phyloP scores from a whole-genome alignment of 208 protist species.

The Leishmania amazonensis region DNA sequence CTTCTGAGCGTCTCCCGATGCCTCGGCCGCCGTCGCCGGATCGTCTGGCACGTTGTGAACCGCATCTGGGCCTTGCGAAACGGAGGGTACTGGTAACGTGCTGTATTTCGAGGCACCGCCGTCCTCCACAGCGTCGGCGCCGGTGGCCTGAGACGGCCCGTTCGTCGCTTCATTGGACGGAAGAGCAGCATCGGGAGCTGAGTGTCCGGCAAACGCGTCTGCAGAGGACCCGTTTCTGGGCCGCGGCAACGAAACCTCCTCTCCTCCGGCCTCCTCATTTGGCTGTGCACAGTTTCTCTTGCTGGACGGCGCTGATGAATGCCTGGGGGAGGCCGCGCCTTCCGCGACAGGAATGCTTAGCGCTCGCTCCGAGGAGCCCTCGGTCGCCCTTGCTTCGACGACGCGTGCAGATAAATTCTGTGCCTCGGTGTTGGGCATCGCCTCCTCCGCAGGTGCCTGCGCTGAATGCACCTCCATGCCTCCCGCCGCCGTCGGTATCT shows the following conservation, averaged over 20 bases:
- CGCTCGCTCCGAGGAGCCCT: background rate
- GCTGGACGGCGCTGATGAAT: background rate
- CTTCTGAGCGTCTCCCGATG: background rate
- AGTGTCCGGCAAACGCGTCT: background rate
- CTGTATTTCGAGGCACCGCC: background rate
- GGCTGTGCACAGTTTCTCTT: background rate
- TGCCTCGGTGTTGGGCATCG: background rate
- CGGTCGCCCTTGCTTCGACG: background rate
- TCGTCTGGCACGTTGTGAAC: background rate
- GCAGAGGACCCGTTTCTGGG: background rate
- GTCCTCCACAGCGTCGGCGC: background rate
- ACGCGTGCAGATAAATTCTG: background rate
- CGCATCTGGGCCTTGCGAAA: background rate
- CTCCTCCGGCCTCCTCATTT: background rate
- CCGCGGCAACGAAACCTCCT: background rate
- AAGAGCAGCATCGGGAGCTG: background rate
- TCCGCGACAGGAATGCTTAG: conserved; percentile 18
- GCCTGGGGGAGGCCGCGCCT: background rate
- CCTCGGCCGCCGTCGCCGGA: background rate
- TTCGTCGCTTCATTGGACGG: background rate
- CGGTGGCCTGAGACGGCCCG: background rate
- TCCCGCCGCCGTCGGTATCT: background rate
- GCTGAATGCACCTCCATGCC: background rate
- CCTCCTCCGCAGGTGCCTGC: background rate
- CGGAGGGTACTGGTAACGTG: background rate